Percentiles rank a stretch among this genome's conserved stretches.
Conservation (phyloP, 208 protist genomes). For the Leishmania tarentolae region DNA sequence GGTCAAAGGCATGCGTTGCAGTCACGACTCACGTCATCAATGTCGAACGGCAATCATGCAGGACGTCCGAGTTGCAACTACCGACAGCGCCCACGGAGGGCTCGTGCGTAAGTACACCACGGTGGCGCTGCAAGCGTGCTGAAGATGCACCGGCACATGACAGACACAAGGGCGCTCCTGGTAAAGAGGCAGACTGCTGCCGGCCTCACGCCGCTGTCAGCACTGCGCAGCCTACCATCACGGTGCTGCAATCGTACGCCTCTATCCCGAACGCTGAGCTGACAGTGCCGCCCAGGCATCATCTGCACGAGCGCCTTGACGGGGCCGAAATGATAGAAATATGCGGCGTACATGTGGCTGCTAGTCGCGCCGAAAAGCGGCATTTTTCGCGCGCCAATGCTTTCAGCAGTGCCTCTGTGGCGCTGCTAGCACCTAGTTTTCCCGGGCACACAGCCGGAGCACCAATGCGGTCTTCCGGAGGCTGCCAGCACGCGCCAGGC, state of each 20-base stretch:
- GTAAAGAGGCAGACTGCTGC: constrained; percentile 74
- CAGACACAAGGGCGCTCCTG: constrained; percentile 60
- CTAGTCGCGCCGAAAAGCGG: constrained; percentile 64
- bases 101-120: background rate
- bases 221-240: constrained; percentile 43
- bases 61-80: background rate
- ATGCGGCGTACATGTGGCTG: constrained; percentile 63
- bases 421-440: constrained; percentile 56
- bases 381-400: constrained; percentile 37
- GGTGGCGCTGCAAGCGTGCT: background rate
- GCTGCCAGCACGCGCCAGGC: constrained; percentile 42
- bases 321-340: constrained; percentile 78
- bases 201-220: constrained; percentile 73
- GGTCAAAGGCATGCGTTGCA: background rate
- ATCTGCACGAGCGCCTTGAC: constrained; percentile 87
- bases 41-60: background rate
- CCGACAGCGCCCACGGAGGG: background rate
- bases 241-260: constrained; percentile 44
- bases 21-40: background rate
- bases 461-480: constrained; percentile 37
- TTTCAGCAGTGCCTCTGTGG: constrained; percentile 30
- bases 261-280: constrained; percentile 24
- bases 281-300: constrained; percentile 35
- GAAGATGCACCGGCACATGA: constrained; percentile 46
- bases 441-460: constrained; percentile 39